These are phyloP conservation scores for Euptelea pleiosperma DNA, from an alignment of 164 flowering plant species.

Conservation along the genomic window DNA sequence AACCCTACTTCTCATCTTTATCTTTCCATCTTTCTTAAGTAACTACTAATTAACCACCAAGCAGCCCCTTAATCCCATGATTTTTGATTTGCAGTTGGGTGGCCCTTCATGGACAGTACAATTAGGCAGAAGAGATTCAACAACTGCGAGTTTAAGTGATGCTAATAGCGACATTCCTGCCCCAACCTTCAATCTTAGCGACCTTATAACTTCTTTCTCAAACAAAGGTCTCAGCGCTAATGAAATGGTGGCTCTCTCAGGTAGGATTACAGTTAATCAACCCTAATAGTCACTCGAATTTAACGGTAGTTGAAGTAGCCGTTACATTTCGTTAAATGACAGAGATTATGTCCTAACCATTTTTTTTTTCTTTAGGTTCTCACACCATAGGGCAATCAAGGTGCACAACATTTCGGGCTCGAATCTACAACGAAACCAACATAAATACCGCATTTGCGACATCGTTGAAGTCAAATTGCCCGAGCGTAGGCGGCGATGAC, in stretches of 20 bases:
- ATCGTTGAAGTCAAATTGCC: conserved; percentile 17
- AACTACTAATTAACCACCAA: too few relatives aligned
- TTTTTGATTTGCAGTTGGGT: conserved; percentile 30
- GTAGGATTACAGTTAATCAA: neutral
- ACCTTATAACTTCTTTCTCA: conserved; percentile 29
- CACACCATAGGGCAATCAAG: conserved; percentile 32
- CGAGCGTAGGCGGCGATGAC: conserved; percentile 19
- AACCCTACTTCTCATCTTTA: too few relatives aligned
- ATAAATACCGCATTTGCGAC: conserved; percentile 19
- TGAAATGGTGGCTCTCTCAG: conserved; percentile 42
- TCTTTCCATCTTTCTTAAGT: too few relatives aligned
- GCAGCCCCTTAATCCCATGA: too few relatives aligned
- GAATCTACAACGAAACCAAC: conserved; percentile 26
- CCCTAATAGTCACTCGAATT: neutral
- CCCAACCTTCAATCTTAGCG: conserved; percentile 21
- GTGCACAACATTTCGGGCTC: conserved; percentile 22
- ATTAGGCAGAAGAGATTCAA: conserved; percentile 42
- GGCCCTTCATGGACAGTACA: conserved; percentile 35
- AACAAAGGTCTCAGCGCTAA: conserved; percentile 27
- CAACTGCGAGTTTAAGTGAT: conserved; percentile 31
- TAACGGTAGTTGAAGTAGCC: neutral
- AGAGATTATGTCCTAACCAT: too few relatives aligned
- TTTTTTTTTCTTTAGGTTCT: conserved; percentile 12
- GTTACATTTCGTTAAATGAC: too few relatives aligned
- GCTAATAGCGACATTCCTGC: conserved; percentile 38